Evolutionary conservation across 2,329 filamentous ascomycete species (phyloP).

Genomic region (Botrytis galanthina): DNA sequence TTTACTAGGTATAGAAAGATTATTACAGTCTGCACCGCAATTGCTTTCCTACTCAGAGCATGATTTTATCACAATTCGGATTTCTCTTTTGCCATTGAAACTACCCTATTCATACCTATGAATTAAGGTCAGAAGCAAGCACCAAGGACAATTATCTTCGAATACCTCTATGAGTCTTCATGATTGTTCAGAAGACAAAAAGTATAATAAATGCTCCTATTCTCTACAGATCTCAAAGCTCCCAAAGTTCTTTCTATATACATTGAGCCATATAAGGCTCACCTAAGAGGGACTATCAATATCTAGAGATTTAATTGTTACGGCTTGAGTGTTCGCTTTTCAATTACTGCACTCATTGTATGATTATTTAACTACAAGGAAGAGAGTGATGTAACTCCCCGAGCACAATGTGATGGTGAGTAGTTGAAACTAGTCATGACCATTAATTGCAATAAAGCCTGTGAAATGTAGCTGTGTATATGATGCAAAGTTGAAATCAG

Average conservation of each 20-base stretch:
- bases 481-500: background rate
- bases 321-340: background rate
- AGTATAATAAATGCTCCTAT: background rate
- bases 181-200: background rate
- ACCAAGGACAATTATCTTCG: background rate
- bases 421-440: too few species aligned
- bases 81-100: background rate
- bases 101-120: background rate
- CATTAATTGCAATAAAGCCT: background rate
- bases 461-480: background rate
- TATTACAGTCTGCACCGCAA: too few species aligned
- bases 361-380: background rate
- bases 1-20: background rate
- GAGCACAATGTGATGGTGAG: background rate
- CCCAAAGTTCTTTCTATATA: too few species aligned
- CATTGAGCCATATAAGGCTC: background rate
- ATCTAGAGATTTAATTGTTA: too few species aligned
- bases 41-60: background rate
- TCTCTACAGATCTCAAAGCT: background rate
- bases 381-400: background rate
- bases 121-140: background rate
- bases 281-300: too few species aligned
- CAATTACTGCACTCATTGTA: background rate
- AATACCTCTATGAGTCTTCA: background rate
- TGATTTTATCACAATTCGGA: background rate